phyloP scores from a whole-genome alignment of 139 green algal species.

The Picochlorum sp. region DNA sequence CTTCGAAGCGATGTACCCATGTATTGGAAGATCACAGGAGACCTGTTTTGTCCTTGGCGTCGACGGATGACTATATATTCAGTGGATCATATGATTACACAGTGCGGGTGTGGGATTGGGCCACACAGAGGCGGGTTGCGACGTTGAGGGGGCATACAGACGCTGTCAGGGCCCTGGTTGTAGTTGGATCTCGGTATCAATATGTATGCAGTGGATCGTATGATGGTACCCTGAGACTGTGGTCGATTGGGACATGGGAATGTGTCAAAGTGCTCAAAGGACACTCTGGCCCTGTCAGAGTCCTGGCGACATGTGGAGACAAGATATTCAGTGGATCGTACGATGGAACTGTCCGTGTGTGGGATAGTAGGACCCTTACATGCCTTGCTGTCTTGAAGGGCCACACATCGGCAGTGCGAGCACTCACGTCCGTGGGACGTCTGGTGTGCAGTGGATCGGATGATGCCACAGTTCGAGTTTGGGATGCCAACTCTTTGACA shows the following conservation, averaged over 20 bases:
- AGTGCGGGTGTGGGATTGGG: constrained; percentile 79
- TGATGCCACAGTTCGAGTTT: constrained; percentile 83
- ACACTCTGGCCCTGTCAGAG: constrained; percentile 79
- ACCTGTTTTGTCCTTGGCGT: constrained; percentile 82
- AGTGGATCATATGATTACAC: constrained; percentile 88
- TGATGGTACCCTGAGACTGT: constrained; percentile 70
- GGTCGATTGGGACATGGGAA: constrained; percentile 65
- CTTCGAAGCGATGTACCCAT: constrained; percentile 35
- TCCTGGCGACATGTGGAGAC: constrained; percentile 58
- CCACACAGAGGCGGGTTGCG: constrained; percentile 56
- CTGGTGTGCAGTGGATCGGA: constrained; percentile 81
- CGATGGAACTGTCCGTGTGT: constrained; percentile 85
- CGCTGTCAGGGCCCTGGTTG: constrained; percentile 72
- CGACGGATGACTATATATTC: constrained; percentile 67
- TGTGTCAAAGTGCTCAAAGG: constrained; percentile 64
- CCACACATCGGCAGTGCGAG: constrained; percentile 74
- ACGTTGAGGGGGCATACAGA: constrained; percentile 79
- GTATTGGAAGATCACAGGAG: constrained; percentile 86
- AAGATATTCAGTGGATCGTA: constrained; percentile 79
- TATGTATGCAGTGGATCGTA: constrained; percentile 70
- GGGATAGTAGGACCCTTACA: constrained; percentile 47
- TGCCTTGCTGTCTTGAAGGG: constrained; percentile 49
- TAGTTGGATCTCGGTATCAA: constrained; percentile 32
- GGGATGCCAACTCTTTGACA: constrained; percentile 64
- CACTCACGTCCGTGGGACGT: constrained; percentile 49